Conservation (phyloP, 345 rosid genomes). For the Firmiana major region DNA sequence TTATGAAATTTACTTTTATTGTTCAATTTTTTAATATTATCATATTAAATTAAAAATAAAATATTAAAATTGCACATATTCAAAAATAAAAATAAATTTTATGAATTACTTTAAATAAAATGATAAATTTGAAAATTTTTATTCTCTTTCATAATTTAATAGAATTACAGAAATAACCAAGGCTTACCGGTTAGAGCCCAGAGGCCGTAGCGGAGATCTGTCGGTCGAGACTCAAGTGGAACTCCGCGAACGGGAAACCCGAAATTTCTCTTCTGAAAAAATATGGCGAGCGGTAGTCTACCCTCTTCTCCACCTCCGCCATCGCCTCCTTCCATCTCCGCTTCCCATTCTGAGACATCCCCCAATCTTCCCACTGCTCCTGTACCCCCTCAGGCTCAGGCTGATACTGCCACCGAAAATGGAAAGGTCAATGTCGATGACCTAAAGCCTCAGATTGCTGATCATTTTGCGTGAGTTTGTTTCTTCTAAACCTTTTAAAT, state of each 20-base stretch:
- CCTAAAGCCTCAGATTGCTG: slow-evolving; percentile 19
- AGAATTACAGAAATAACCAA: too few species aligned
- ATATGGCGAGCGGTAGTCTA: slow-evolving; percentile 11
- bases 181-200: background rate
- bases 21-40: too few species aligned
- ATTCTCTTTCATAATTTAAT: too few species aligned
- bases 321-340: slow-evolving; percentile 4
- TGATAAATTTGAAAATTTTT: too few species aligned
- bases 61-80: too few species aligned
- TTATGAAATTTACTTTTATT: too few species aligned
- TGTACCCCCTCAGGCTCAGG: background rate
- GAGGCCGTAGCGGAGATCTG: background rate
- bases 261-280: background rate
- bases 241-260: background rate
- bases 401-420: slow-evolving; percentile 8
- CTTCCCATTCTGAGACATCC: slow-evolving; percentile 12
- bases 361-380: background rate
- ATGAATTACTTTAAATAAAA: too few species aligned
- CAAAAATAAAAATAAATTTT: too few species aligned
- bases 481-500: background rate
- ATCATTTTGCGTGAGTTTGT: slow-evolving; percentile 26
- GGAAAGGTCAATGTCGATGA: slow-evolving; percentile 21
- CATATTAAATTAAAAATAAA: too few species aligned
- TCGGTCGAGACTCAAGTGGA: background rate
- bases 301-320: slow-evolving; percentile 14